Evolutionary conservation across 371 early-diverging fungal genomes (phyloP).

Genomic region (Mortierella sp.): DNA sequence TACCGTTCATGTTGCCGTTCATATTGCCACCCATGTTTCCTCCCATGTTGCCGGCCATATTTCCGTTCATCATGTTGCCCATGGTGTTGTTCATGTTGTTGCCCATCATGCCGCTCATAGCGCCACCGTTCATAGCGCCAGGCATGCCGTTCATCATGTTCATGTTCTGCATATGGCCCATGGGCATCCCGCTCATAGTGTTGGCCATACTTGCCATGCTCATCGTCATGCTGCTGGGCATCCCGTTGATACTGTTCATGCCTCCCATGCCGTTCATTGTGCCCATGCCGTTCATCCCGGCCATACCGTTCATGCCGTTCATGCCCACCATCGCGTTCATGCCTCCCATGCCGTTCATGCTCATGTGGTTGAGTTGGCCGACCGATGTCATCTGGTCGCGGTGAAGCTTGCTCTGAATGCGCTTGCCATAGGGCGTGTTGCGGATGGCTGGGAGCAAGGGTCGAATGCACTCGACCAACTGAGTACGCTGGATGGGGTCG

Average conservation of each 20-base stretch:
- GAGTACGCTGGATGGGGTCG: slow-evolving; percentile 79
- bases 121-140: slow-evolving; percentile 14
- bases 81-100: slow-evolving; percentile 30
- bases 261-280: slow-evolving; percentile 29
- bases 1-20: slow-evolving; percentile 12
- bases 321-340: slow-evolving; percentile 33
- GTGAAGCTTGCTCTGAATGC: slow-evolving; percentile 85
- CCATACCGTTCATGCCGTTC: slow-evolving; percentile 30
- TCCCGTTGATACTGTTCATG: slow-evolving; percentile 20
- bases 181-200: slow-evolving; percentile 33
- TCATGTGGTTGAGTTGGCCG: slow-evolving; percentile 21
- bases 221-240: slow-evolving; percentile 30
- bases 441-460: slow-evolving; percentile 85
- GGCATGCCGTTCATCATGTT: slow-evolving; percentile 18
- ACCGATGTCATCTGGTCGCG: slow-evolving; percentile 62
- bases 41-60: slow-evolving; percentile 14
- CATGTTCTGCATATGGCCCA: slow-evolving; percentile 28
- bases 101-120: slow-evolving; percentile 37
- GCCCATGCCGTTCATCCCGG: slow-evolving; percentile 26
- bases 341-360: slow-evolving; percentile 34
- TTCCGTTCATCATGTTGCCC: slow-evolving; percentile 32
- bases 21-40: neutral
- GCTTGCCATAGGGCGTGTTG: slow-evolving; percentile 91
- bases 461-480: slow-evolving; percentile 83
- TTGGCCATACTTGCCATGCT: slow-evolving; percentile 24